Evolutionary conservation across 805 yeast genomes (phyloP).

Genomic region (Suhomyces faveliae): DNA sequence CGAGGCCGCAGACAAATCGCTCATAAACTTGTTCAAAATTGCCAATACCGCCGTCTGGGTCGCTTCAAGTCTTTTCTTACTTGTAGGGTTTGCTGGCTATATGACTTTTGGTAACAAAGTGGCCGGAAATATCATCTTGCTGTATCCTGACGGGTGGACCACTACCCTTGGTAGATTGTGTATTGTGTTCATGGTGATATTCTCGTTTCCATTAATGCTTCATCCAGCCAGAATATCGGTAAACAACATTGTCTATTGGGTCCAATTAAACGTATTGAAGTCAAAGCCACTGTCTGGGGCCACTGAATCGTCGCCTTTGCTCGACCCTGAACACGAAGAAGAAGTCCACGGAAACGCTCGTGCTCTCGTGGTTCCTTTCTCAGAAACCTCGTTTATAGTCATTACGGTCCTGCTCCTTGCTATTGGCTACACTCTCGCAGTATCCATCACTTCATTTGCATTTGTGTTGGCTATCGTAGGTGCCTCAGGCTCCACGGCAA

Average conservation of each 20-base stretch:
- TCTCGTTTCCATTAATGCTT: constrained; percentile 86
- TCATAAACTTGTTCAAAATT: constrained; percentile 45
- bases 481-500: constrained; percentile 89
- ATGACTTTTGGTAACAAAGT: constrained; percentile 82
- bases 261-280: constrained; percentile 17
- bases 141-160: constrained; percentile 65
- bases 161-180: constrained; percentile 79
- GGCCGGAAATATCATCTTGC: constrained; percentile 73
- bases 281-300: background rate
- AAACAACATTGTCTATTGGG: constrained; percentile 64
- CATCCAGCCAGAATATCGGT: constrained; percentile 87
- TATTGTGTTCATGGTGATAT: constrained; percentile 73
- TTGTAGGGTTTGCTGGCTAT: constrained; percentile 82
- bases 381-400: constrained; percentile 22
- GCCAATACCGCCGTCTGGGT: constrained; percentile 53
- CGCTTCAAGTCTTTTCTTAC: constrained; percentile 60
- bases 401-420: constrained; percentile 39
- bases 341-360: constrained; percentile 4
- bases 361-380: constrained; percentile 27
- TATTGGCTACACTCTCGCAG: constrained; percentile 61
- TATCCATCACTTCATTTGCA: constrained; percentile 70
- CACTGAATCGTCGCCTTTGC: constrained; percentile 13
- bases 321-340: constrained; percentile 9
- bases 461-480: constrained; percentile 85
- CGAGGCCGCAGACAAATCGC: constrained; percentile 62